Conservation (phyloP, 495 filamentous ascomycete species). For the Mytilinidion resinicola region DNA sequence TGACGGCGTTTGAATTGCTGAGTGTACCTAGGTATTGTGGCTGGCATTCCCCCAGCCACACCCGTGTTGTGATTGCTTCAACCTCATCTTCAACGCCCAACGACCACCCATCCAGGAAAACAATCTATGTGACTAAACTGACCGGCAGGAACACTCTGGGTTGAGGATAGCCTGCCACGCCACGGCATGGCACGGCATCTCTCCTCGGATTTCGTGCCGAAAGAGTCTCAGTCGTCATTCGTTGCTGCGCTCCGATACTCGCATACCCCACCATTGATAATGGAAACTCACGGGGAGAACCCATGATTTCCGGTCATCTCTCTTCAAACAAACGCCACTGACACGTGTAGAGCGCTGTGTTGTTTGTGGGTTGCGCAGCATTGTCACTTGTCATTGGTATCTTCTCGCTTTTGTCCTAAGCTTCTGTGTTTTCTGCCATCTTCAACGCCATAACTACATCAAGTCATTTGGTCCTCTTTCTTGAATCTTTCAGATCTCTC, state of each 20-base stretch:
- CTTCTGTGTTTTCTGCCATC: background rate
- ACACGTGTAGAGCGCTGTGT: background rate
- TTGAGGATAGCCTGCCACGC: too few relatives aligned
- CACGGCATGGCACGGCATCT: too few relatives aligned
- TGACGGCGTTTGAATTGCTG: too few relatives aligned
- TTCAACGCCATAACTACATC: background rate
- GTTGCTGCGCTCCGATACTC: constrained; percentile 1
- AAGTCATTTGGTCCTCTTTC: background rate
- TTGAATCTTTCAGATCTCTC: background rate
- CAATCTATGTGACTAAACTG: too few relatives aligned
- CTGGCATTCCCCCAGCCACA: too few relatives aligned
- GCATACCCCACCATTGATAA: constrained; percentile 2
- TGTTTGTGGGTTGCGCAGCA: background rate
- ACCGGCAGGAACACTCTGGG: too few relatives aligned
- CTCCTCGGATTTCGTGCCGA: background rate
- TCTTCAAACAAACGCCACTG: background rate
- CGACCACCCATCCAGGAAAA: too few relatives aligned
- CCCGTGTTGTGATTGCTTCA: too few relatives aligned
- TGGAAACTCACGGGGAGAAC: background rate
- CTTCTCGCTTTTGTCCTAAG: background rate
- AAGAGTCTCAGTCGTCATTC: background rate
- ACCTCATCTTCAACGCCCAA: too few relatives aligned
- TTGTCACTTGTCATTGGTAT: background rate
- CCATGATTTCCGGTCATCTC: background rate
- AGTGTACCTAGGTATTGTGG: too few relatives aligned